Base-by-base conservation (phyloP, 106 monocot genomes). In the Acanthochlamys bracteata region DNA sequence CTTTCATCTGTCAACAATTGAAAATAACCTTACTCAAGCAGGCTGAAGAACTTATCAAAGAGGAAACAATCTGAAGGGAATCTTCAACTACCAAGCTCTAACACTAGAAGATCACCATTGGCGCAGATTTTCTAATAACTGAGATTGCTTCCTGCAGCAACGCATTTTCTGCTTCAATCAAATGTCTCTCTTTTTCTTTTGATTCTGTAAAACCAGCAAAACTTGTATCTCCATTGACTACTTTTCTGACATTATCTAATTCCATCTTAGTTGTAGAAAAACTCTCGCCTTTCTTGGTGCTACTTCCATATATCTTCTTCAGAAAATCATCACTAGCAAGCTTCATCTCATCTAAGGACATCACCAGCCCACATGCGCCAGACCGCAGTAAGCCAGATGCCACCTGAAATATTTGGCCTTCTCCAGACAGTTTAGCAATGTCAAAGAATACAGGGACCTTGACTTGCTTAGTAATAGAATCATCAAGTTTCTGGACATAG, bases 31-130 rank as follows among this genome's bases (percentile, higher is more conserved):
- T 68, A 40, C 70, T 57, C 43, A 81, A 67, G 22, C 68, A 68
- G 74, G 71, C 49, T 21, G 40, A 27, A 71, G 23, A 68, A 58
- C 67, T 9, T 46, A 66, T 68, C 1, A 53, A 69, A 75, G 33
- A n/a, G n/a, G 55, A 55, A 65, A 63, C 59, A 66, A 76, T 66
- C 59, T 69, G 61, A 83, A 79, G 80, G 78, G 83, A 69, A 83
- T 70, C 55, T 88, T 85, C 69, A 91, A 79, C 90, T 95, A 95
- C 87, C 95, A 83, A 96, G 84, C 76, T 67, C 80, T 83, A 95
- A 83, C 88, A 83, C 67, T 84, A 96, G 83, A 83, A 77, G 91
- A 88, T 96, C 96, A 96, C 96, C 96, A 77, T 80, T 91, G 96
- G 96, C 64, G 88, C 80, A 76, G 96, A 82, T 77, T 88, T 86